These are phyloP conservation scores for Grigorovia jiainica DNA, from an alignment of 805 yeast genomes.

Conservation along the genomic window DNA sequence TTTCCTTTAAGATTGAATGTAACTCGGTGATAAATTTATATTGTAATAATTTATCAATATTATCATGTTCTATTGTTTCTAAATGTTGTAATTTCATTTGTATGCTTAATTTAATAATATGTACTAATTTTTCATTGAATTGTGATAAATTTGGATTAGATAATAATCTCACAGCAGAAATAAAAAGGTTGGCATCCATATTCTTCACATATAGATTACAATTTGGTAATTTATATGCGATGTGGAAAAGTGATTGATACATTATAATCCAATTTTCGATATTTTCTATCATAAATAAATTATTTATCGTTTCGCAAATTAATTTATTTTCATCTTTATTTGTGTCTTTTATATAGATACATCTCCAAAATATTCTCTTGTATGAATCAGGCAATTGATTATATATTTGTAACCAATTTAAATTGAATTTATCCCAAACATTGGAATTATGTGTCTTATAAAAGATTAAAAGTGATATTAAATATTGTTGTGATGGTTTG, in stretches of 20 bases:
- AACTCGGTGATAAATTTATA: slow-evolving; percentile 23
- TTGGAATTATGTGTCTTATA: slow-evolving; percentile 13
- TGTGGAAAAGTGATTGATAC: slow-evolving; percentile 23
- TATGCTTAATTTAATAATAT: slow-evolving; percentile 20
- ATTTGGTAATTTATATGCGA: slow-evolving; percentile 5
- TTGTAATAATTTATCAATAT: slow-evolving; percentile 4
- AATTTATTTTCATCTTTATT: background rate
- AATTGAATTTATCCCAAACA: slow-evolving; percentile 8
- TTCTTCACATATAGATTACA: background rate
- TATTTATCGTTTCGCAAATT: slow-evolving; percentile 1
- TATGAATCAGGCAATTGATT: slow-evolving; percentile 10
- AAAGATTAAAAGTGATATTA: slow-evolving; percentile 16
- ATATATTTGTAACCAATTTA: slow-evolving; percentile 13
- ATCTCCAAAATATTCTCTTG: slow-evolving; percentile 22
- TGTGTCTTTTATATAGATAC: slow-evolving; percentile 5
- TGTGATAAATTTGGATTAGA: background rate
- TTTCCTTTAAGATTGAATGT: slow-evolving; percentile 17
- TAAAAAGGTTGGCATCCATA: background rate
- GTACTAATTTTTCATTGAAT: background rate
- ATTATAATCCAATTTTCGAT: slow-evolving; percentile 13
- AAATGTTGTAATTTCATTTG: slow-evolving; percentile 12
- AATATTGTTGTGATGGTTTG: slow-evolving; percentile 7
- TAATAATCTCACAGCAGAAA: background rate
- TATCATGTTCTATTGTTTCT: slow-evolving; percentile 3
- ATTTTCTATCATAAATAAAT: slow-evolving; percentile 5